Conservation (phyloP, 176 grass and related monocot species). For the Secale cereale region DNA sequence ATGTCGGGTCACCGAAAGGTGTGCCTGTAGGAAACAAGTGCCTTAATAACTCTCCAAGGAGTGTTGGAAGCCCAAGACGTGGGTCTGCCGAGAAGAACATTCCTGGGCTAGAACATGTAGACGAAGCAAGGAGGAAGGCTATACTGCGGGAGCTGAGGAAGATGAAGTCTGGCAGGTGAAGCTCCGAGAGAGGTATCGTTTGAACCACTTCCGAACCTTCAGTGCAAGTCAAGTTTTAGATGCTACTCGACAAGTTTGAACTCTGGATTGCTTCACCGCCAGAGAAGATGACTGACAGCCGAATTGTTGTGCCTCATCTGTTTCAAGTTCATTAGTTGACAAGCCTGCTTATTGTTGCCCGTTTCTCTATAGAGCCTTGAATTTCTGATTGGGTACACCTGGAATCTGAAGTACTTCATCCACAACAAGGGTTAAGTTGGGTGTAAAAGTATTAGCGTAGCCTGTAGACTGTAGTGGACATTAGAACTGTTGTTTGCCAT, state of each 20-base stretch:
- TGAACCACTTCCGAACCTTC: neutral
- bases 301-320: neutral
- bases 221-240: conserved; percentile 1
- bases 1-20: neutral
- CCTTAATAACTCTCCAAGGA: neutral
- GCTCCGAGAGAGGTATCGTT: neutral
- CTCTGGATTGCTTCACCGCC: neutral
- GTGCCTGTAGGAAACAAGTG: neutral
- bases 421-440: neutral
- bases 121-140: conserved; percentile 43
- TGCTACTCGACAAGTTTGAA: neutral
- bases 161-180: conserved; percentile 32
- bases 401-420: neutral
- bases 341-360: neutral
- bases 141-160: conserved; percentile 48
- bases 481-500: neutral
- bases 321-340: neutral
- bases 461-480: neutral
- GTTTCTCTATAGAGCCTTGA: neutral
- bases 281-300: neutral
- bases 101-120: conserved; percentile 12
- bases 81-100: neutral
- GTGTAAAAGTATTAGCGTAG: neutral
- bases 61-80: neutral
- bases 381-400: neutral